These are phyloP conservation scores for Tricholoma flavovirens DNA, from an alignment of 768 basidiomycete genomes.

Conservation along the genomic window DNA sequence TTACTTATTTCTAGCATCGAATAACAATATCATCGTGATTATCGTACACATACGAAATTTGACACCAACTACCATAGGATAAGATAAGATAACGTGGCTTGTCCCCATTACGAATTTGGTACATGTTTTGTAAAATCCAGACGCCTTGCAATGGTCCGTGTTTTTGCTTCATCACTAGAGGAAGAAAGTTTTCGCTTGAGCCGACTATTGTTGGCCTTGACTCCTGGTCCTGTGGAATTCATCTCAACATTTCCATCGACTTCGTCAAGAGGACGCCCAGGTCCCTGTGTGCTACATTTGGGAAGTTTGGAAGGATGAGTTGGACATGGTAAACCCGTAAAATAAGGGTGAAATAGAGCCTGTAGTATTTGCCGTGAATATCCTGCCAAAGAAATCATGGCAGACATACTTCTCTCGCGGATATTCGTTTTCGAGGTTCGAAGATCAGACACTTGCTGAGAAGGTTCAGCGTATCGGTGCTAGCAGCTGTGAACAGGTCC, in stretches of 20 bases:
- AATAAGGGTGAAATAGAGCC: slow-evolving; percentile 87
- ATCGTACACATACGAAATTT: not conserved
- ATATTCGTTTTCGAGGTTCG: slow-evolving; percentile 79
- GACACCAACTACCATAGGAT: no score
- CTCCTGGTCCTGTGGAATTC: slow-evolving; percentile 41
- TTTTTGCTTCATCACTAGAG: slow-evolving; percentile 41
- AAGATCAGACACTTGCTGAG: slow-evolving; percentile 75
- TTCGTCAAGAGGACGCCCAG: slow-evolving; percentile 63
- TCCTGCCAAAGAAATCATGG: slow-evolving; percentile 1
- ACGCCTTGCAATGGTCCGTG: slow-evolving; percentile 59
- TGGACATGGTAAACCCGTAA: slow-evolving; percentile 79
- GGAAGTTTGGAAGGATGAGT: slow-evolving; percentile 87
- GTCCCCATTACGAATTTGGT: slow-evolving; percentile 26
- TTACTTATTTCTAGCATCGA: not conserved
- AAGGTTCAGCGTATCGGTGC: slow-evolving; percentile 77
- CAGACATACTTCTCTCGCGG: slow-evolving; percentile 67
- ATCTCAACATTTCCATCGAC: slow-evolving; percentile 68
- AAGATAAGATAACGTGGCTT: not conserved
- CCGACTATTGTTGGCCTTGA: slow-evolving; percentile 49
- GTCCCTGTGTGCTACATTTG: slow-evolving; percentile 48
- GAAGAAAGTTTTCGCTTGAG: slow-evolving; percentile 70
- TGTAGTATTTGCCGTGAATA: slow-evolving; percentile 22
- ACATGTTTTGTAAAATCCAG: slow-evolving; percentile 62
- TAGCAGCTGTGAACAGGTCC: slow-evolving; percentile 88
- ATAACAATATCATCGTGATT: not conserved